These are phyloP conservation scores for Lichtheimia ramosa DNA, from an alignment of 371 early-diverging fungal species.

Conservation along the genomic window DNA sequence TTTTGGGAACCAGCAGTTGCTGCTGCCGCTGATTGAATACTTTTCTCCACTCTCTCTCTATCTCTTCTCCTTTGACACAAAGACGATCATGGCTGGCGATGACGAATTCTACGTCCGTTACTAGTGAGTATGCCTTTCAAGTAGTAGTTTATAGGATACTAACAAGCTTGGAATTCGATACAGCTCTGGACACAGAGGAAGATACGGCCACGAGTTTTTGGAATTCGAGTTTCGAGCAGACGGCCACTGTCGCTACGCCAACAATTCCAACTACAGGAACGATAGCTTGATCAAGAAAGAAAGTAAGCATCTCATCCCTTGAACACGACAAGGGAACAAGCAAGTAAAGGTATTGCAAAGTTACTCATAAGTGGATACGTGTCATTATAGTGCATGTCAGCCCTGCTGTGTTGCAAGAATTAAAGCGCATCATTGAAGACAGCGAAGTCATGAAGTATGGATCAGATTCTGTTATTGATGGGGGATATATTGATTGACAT, in stretches of 20 bases:
- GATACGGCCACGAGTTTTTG: slow-evolving; percentile 97
- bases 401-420: slow-evolving; percentile 77
- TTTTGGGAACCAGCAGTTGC: no score
- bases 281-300: slow-evolving; percentile 95
- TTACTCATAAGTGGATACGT: no score
- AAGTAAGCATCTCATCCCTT: slow-evolving; percentile 46
- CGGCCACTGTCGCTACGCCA: slow-evolving; percentile 93
- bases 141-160: not conserved
- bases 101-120: slow-evolving; percentile 85
- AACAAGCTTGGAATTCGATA: not conserved
- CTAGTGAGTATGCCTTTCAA: slow-evolving; percentile 61
- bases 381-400: slow-evolving; percentile 70
- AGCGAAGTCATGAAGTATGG: slow-evolving; percentile 87
- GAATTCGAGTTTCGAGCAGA: slow-evolving; percentile 94
- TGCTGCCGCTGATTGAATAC: no score
- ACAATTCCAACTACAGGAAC: slow-evolving; percentile 97
- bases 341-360: not conserved
- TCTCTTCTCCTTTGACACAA: not conserved
- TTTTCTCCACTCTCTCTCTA: not conserved
- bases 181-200: slow-evolving; percentile 91
- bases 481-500: not conserved
- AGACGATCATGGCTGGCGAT: slow-evolving; percentile 35
- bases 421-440: slow-evolving; percentile 86
- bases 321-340: not conserved
- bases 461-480: not conserved